These are phyloP conservation scores for Phytophthora pseudosyringae DNA, from an alignment of 352 stramenopile species.

Conservation along the genomic window DNA sequence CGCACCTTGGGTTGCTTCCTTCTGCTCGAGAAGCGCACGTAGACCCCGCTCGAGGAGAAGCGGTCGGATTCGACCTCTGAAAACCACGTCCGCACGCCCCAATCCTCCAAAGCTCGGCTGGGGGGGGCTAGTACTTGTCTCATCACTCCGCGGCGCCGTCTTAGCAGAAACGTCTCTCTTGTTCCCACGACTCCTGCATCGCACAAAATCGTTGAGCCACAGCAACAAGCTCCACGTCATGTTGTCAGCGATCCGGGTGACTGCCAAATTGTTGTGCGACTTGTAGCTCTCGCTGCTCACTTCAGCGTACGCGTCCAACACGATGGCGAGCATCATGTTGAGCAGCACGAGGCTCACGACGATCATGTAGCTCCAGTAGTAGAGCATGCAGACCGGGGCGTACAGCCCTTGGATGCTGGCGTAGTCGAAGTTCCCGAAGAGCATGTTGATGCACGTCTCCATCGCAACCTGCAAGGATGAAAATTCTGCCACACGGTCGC, in stretches of 20 bases:
- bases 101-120: constrained; percentile 7
- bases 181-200: constrained; percentile 1
- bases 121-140: neutral
- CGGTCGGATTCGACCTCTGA: constrained; percentile 28
- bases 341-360: constrained; percentile 58
- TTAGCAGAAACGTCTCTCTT: constrained; percentile 15
- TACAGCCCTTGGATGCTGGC: constrained; percentile 49
- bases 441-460: constrained; percentile 71
- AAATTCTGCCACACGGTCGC: constrained; percentile 56
- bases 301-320: constrained; percentile 41
- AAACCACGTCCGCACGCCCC: constrained; percentile 24
- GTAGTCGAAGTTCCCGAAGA: constrained; percentile 74
- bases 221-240: constrained; percentile 25
- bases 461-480: constrained; percentile 48
- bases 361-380: constrained; percentile 75
- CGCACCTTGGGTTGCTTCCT: neutral
- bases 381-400: constrained; percentile 53
- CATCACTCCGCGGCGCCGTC: constrained; percentile 3
- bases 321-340: constrained; percentile 80
- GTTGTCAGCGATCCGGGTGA: constrained; percentile 37
- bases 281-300: constrained; percentile 43
- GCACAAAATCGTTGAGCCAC: constrained; percentile 14
- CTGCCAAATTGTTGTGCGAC: constrained; percentile 26
- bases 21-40: constrained; percentile 17
- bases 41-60: constrained; percentile 20